Conservation (phyloP, 139 green algal species). For the Closterium sp. region DNA sequence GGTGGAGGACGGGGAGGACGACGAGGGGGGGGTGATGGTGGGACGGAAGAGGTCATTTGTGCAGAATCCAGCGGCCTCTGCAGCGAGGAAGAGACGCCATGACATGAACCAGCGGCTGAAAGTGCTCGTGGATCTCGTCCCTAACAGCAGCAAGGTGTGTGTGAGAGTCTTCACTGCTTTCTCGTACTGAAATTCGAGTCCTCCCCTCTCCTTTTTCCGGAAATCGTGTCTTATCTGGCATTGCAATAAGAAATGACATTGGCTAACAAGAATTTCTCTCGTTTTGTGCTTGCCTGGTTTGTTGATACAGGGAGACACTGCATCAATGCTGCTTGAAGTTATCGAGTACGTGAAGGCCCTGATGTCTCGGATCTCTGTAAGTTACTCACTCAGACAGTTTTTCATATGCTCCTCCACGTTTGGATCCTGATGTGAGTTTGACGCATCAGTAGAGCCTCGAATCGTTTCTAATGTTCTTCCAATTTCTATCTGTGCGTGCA, state of each 20-base stretch:
- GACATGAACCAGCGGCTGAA: conserved; percentile 7
- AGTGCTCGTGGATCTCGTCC: not conserved
- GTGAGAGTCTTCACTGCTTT: not conserved
- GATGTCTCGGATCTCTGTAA: not conserved
- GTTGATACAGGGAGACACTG: conserved; percentile 1
- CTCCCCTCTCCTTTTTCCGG: not conserved
- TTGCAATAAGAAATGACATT: not conserved
- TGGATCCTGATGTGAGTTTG: not conserved
- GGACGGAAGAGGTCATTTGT: not conserved
- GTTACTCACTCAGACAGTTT: not conserved
- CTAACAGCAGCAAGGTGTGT: conserved; percentile 2
- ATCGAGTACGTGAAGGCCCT: conserved; percentile 4
- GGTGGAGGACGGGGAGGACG: not conserved
- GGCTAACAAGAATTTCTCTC: not conserved
- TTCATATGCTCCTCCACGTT: not conserved
- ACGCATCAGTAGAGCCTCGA: not conserved
- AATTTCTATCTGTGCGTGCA: not conserved
- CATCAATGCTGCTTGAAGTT: not conserved
- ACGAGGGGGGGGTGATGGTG: not conserved
- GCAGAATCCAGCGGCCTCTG: not conserved
- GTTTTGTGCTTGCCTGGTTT: not conserved
- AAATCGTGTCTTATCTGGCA: not conserved
- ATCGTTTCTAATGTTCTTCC: not conserved
- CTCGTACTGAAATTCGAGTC: not conserved
- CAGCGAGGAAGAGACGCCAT: not conserved